Evolutionary conservation across 257 asterid species (phyloP), one percentile per base, ranked within the genome.

Genomic region (Ballota nigra): DNA sequence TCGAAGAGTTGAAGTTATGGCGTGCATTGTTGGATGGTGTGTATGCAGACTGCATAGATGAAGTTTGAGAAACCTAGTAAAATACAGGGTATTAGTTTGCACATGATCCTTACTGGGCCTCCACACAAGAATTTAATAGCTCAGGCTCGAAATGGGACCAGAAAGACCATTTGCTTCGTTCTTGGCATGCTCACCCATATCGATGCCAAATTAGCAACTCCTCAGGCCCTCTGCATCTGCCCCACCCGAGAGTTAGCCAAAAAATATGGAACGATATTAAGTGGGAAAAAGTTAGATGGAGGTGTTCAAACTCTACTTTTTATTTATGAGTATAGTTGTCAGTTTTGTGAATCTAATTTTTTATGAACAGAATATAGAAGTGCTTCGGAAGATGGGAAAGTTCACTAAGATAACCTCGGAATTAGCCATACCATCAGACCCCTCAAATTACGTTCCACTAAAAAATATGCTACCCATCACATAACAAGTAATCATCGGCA

Each of bases 321-420:
- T n/a, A n/a, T n/a, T n/a, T n/a, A n/a, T n/a, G n/a, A n/a, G n/a
- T n/a, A n/a, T n/a, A n/a, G n/a, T n/a, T n/a, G n/a, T n/a, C n/a
- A n/a, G n/a, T n/a, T n/a, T n/a, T n/a, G n/a, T n/a, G n/a, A n/a
- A n/a, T n/a, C n/a, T n/a, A n/a, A n/a, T n/a, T n/a, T n/a, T n/a
- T n/a, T n/a, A n/a, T n/a, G n/a, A n/a, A n/a, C 91, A 94, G 99
- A 91, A 94, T 81, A 84, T 85, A 96, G 96, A 94, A 69, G 99
- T 94, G 71, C 88, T 94, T 12, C 73, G 86, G 84, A 91, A 83
- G 89, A 94, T 94, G 99, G 97, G 96, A 52, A 89, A 88, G 83
- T 89, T 72, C 82, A 84, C 93, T 10, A 93, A 91, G 71, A 86
- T 91, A 73, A 84, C 90, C 57, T 86, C 97, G 5, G 95, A 84